Evolutionary conservation across 1,139 yeast species (phyloP), one percentile per base, ranked within the genome.

Genomic region (Geotrichum restrictum): DNA sequence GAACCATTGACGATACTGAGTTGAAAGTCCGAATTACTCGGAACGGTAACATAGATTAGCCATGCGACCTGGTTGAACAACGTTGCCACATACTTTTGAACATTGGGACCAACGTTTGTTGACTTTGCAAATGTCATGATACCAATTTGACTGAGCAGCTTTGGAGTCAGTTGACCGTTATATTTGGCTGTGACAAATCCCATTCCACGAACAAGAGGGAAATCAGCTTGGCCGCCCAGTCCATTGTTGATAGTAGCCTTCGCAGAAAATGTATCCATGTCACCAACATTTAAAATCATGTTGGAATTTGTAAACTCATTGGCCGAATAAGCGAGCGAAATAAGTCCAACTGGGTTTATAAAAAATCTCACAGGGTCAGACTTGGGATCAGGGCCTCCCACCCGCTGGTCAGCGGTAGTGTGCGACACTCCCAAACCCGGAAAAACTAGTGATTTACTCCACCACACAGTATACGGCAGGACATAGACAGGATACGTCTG

Each of bases 101-200:
- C 67, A 34, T 74, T 75, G 13, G 61, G 49, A 1, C 33, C 7
- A 31, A 45, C 24, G n/a, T 34, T 18, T 29, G 38, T 74, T 11
- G 48, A 45, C 44, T 39, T 41, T 18, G 74, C 64, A 38, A 85
- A 67, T 16, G 75, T 62, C 18, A 66, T 57, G 58, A 85, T 66
- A 3, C 88, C 88, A 51, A 77, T 70, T 55, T 75, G 75, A 1
- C 86, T 74, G 59, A 74, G 75, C 52, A 86, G 65, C 31, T 69
- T 64, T 3, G 88, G 83, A 53, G 75, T 74, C 65, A 83, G 70
- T 48, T 82, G 83, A 47, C 83, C 85, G 58, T 79, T 73, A 67
- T 85, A 87, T 44, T 81, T 71, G 33, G 80, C 85, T 40, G 88
- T 79, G 11, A 80, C 79, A 59, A 83, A 77, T n/a, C 95, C 95